Conservation (phyloP, 2,329 filamentous ascomycete genomes). For the Boeremia lycopersici region DNA sequence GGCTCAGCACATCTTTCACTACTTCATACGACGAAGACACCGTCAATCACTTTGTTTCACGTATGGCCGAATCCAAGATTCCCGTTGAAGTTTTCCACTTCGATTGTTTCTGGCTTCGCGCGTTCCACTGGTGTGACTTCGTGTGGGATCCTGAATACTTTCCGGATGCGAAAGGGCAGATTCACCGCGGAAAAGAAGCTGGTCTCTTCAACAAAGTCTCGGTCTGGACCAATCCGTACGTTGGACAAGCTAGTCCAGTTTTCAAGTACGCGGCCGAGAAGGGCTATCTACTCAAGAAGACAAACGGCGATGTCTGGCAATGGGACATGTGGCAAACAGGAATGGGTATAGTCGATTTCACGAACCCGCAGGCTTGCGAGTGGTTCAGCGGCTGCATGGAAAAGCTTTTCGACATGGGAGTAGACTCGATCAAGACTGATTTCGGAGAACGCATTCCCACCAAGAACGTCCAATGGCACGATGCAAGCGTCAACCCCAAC, state of each 20-base stretch:
- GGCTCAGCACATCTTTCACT: constrained; percentile 78
- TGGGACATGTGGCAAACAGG: constrained; percentile 80
- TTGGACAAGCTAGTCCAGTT: constrained; percentile 70
- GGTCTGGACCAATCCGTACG: constrained; percentile 79
- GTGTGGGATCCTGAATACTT: constrained; percentile 72
- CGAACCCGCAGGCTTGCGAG: constrained; percentile 68
- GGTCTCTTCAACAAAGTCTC: constrained; percentile 67
- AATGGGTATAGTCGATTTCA: constrained; percentile 77
- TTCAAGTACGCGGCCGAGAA: constrained; percentile 69
- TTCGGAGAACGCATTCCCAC: constrained; percentile 76
- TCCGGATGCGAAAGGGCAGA: constrained; percentile 69
- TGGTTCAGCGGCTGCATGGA: constrained; percentile 70
- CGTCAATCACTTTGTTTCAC: constrained; percentile 70
- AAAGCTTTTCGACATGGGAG: constrained; percentile 69
- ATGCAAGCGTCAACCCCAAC: constrained; percentile 63
- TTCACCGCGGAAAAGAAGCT: constrained; percentile 66
- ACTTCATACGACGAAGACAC: constrained; percentile 74
- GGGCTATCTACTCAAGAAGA: constrained; percentile 72
- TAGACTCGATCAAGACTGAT: constrained; percentile 77
- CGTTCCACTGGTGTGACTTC: constrained; percentile 77
- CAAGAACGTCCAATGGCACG: constrained; percentile 68
- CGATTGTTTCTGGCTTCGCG: constrained; percentile 79
- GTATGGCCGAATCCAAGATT: constrained; percentile 69
- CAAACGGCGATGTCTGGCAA: constrained; percentile 73
- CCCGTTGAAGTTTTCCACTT: constrained; percentile 76